Evolutionary conservation across 2,329 filamentous ascomycete species (phyloP).

Genomic region (Neonectria ditissima): DNA sequence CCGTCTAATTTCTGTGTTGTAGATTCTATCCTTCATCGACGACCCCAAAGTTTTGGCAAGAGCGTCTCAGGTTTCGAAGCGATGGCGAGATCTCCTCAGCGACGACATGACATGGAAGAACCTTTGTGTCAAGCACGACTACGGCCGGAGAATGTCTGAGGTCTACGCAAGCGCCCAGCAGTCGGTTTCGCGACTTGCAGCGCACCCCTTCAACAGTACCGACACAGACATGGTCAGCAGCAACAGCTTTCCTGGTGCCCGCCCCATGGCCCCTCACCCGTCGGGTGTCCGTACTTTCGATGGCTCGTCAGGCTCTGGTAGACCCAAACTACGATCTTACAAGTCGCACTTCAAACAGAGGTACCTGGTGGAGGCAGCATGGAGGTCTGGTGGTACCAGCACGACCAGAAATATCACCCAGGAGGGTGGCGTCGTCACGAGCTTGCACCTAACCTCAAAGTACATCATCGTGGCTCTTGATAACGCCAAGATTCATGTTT

Average conservation of each 20-base stretch:
- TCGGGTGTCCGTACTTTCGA: constrained; percentile 67
- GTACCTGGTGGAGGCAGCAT: constrained; percentile 96
- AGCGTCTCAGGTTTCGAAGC: constrained; percentile 93
- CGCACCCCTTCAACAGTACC: constrained; percentile 47
- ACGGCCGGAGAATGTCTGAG: constrained; percentile 71
- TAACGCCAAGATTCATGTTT: constrained; percentile 98
- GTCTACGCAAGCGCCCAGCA: constrained; percentile 53
- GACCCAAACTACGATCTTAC: constrained; percentile 81
- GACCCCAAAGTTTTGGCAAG: constrained; percentile 94
- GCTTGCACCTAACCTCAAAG: constrained; percentile 90
- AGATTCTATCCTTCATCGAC: constrained; percentile 97
- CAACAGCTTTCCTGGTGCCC: constrained; percentile 60
- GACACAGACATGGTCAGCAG: constrained; percentile 52
- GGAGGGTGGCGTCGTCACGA: constrained; percentile 96
- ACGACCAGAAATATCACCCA: constrained; percentile 91
- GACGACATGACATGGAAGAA: constrained; percentile 99
- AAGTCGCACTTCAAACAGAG: constrained; percentile 98
- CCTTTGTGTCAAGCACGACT: constrained; percentile 95
- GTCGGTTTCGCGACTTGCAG: constrained; percentile 47
- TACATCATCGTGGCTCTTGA: constrained; percentile 98
- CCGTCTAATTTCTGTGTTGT: constrained; percentile 25
- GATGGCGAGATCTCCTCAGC: constrained; percentile 92
- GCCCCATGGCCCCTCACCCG: constrained; percentile 52
- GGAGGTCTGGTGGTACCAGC: constrained; percentile 90
- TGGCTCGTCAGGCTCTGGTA: constrained; percentile 48